Evolutionary conservation across 2,329 filamentous ascomycete species (phyloP), one percentile per base, ranked within the genome.

Genomic region (Fusarium piperis): DNA sequence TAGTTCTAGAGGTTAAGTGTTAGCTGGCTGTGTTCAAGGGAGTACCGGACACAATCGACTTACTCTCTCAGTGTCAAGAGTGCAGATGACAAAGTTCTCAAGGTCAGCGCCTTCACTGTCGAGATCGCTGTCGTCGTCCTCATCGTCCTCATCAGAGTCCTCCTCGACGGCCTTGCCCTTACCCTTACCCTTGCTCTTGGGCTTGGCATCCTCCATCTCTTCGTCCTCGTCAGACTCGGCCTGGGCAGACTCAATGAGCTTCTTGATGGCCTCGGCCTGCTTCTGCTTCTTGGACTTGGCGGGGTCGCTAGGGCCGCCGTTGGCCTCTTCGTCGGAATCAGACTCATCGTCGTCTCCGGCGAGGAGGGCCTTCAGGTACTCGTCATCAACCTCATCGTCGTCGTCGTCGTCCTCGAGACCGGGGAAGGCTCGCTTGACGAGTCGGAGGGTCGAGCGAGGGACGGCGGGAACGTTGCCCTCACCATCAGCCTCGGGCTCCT

Each of bases 71-170:
- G 95, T 93, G 84, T 98, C 95, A 61, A 99, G 90, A 70, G 96
- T 99, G 90, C 96, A 99, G 77, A 99, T 85, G 76, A 98, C 94
- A 77, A 93, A 94, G 86, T 98, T 93, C 82, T 98, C 94, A 59
- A 95, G 85, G 78, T 94, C 90, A 59, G 88, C 83, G 28, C 87
- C 88, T 44, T 88, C 89, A 65, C 89, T 87, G 60, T 92, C 88
- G 33, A 90, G 89, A 35, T 90, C 87, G 55, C 91, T 88, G n/a
- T 90, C 89, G 28, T 89, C 87, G 13, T 89, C 86, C 2, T 89
- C 87, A 2, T 85, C 84, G 0, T 83, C 86, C 55, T 89, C 86
- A 20, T 88, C 87, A n/a, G 88, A 87, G n/a, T 88, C 87, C 33
- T 88, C 86, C 38, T 85, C 84, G 53, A 85, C 86, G 70, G 90